These are phyloP conservation scores for Yarrowia sp. DNA, from an alignment of 805 yeast genomes.

Conservation along the genomic window DNA sequence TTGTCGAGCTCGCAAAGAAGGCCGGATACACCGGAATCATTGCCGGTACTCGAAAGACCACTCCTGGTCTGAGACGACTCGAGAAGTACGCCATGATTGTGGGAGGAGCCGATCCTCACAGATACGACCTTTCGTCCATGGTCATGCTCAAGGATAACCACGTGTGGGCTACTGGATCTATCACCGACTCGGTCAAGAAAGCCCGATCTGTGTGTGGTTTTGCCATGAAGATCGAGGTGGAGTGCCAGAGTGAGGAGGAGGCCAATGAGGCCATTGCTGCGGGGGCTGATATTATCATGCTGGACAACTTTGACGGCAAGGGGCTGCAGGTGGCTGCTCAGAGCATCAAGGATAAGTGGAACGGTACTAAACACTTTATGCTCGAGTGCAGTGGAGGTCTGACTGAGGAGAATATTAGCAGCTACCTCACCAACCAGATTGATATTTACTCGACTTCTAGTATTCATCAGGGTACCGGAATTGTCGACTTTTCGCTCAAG, in stretches of 20 bases:
- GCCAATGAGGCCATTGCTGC: constrained; percentile 91
- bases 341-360: constrained; percentile 58
- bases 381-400: constrained; percentile 94
- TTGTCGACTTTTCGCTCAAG: constrained; percentile 82
- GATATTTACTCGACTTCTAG: constrained; percentile 90
- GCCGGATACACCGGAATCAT: constrained; percentile 76
- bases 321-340: constrained; percentile 64
- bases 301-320: constrained; percentile 77
- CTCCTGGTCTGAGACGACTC: constrained; percentile 85
- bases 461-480: constrained; percentile 85
- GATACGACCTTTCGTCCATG: constrained; percentile 90
- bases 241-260: constrained; percentile 78
- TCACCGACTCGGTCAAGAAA: constrained; percentile 71
- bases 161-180: constrained; percentile 88
- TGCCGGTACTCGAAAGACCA: constrained; percentile 97
- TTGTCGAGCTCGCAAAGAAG: constrained; percentile 59
- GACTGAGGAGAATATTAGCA: constrained; percentile 60
- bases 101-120: constrained; percentile 91
- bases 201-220: constrained; percentile 87
- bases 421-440: constrained; percentile 70
- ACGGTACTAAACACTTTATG: constrained; percentile 50
- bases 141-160: constrained; percentile 96
- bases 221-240: constrained; percentile 87
- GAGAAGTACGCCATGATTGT: constrained; percentile 94
- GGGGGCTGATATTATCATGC: constrained; percentile 94